Evolutionary conservation across 2,329 filamentous ascomycete genomes (phyloP), one percentile per base, ranked within the genome.

Genomic region (Knufia petricola): DNA sequence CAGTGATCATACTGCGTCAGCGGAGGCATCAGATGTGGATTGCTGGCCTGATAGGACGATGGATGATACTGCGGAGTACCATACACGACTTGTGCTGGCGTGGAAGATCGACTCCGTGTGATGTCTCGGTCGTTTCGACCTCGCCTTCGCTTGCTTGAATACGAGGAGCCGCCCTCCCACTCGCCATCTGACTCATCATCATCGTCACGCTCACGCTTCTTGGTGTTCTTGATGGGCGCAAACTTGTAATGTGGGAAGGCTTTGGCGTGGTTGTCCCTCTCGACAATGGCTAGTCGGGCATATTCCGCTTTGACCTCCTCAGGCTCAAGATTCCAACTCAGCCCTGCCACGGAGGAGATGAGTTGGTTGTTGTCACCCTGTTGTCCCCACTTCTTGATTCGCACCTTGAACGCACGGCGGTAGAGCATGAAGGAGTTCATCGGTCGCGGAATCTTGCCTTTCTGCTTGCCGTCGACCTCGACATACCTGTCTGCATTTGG

Each of bases 371-470:
- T 95, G 65, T 92, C 90, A 59, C 92, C 81, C 12, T 79, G 72
- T 58, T 85, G 86, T 17, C 44, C 44, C 73, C 82, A 86, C 45
- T 78, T 74, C 66, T 95, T 95, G 51, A 86, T 87, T 26, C 88
- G 76, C 53, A 92, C 85, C 52, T 94, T 86, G 62, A 87, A 95
- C 4, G 87, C 87, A 56, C 92, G 95, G 36, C 92, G 84, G 65
- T 98, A 98, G 44, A 98, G 73, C 84, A 98, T 95, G 70, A 96
- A 98, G 1, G 87, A 90, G 65, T 98, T 98, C 84, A 95, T 94
- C 2, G 92, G 89, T 24, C 92, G 77, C 60, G 90, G 87, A 57
- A 96, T 77, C 63, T 89, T 88, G 21, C 85, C 85, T 59, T 82
- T 87, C 50, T 80, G 77, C 58, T 78, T 76, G 15, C 23, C 23